A percentile compares a stretch with the other conserved stretches of the same genome.
phyloP scores from a whole-genome alignment of 805 yeast genomes.

The Candida maesae region DNA sequence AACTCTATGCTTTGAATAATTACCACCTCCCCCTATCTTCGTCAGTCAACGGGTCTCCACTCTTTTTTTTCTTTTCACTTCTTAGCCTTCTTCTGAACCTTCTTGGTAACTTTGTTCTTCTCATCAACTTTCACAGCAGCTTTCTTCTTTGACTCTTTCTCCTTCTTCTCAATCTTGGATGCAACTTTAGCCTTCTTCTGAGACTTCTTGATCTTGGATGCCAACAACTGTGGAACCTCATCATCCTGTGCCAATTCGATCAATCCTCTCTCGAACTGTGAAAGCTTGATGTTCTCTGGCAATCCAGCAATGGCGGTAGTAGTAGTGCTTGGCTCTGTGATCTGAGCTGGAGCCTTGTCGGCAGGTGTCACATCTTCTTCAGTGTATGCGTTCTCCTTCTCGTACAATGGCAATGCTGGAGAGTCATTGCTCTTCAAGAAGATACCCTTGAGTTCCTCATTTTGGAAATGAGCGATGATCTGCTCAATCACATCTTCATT shows the following conservation, averaged over 20 bases:
- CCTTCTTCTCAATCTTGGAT: conserved; percentile 14
- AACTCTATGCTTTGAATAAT: too few relatives aligned
- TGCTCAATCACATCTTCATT: conserved; percentile 46
- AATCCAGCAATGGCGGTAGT: conserved; percentile 30
- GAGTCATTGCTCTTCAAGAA: conserved; percentile 66
- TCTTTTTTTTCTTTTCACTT: conserved; percentile 1
- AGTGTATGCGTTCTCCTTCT: conserved; percentile 47
- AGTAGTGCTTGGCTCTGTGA: too few relatives aligned
- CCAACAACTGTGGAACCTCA: conserved; percentile 57
- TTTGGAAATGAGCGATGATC: conserved; percentile 45
- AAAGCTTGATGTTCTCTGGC: conserved; percentile 40
- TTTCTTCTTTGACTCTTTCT: conserved; percentile 5
- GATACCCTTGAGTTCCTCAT: conserved; percentile 48
- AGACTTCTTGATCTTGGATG: conserved; percentile 46
- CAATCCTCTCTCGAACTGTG: conserved; percentile 71
- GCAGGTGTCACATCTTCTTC: conserved; percentile 28
- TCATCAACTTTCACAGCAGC: conserved; percentile 10
- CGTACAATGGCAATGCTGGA: conserved; percentile 82
- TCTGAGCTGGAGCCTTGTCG: conserved; percentile 3
- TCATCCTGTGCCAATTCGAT: conserved; percentile 80
- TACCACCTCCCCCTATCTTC: too few relatives aligned
- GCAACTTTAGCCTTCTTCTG: conserved; percentile 27
- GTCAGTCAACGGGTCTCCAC: too few relatives aligned
- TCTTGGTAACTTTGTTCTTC: conserved; percentile 17
- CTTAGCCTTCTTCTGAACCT: conserved; percentile 10